phyloP scores from a whole-genome alignment of 148 eudicot genomes.

The Gaultheria prostrata region DNA sequence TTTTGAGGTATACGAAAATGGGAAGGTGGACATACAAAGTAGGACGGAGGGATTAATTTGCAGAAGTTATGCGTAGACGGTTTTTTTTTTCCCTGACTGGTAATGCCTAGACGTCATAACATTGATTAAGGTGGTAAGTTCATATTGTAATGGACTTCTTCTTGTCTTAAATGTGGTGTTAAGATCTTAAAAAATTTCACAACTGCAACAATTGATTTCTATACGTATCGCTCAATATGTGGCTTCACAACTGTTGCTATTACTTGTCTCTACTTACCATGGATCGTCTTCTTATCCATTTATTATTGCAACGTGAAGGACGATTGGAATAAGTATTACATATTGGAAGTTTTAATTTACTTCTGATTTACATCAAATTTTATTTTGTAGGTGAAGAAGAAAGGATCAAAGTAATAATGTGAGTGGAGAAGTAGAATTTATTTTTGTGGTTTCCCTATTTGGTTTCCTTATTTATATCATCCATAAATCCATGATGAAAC shows the following conservation, averaged over 20 bases:
- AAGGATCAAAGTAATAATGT: not conserved
- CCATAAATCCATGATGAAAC: not conserved
- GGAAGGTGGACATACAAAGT: not conserved
- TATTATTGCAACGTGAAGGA: not conserved
- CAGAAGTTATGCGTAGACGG: not conserved
- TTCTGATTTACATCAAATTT: not conserved
- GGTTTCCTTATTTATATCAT: not conserved
- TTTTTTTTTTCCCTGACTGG: too few species aligned
- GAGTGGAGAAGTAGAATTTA: not conserved
- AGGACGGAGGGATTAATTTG: not conserved
- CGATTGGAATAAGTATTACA: not conserved
- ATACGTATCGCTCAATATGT: not conserved
- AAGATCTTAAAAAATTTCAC: not conserved
- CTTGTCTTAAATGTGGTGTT: not conserved
- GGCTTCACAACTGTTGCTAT: not conserved
- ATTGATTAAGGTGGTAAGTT: not conserved
- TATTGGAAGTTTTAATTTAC: not conserved
- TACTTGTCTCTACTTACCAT: not conserved
- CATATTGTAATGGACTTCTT: not conserved
- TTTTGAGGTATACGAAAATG: not conserved
- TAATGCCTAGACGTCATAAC: not conserved
- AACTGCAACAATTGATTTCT: not conserved
- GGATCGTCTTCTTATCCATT: not conserved
- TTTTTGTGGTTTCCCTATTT: not conserved
- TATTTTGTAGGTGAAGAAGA: not conserved